Evolutionary conservation across 2,329 filamentous ascomycete species (phyloP), one percentile per base, ranked within the genome.

Genomic region (Dactylonectria estremocensis): DNA sequence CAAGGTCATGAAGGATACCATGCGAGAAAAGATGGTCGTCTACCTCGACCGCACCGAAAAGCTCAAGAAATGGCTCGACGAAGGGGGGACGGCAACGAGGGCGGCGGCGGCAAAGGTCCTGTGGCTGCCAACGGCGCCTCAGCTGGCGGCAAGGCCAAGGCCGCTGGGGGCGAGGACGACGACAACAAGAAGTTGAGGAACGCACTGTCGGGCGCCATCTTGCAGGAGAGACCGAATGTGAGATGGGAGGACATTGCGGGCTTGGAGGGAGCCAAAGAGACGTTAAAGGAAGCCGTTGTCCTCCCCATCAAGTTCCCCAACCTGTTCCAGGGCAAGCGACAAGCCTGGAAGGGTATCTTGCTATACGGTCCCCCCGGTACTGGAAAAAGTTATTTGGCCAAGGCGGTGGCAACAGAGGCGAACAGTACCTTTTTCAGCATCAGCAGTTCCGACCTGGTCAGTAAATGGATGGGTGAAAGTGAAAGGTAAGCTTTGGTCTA

Each of bases 391-490:
- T 98, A 98, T 81, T 86, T 99, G 61, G 96, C 96, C 69, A 99
- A 98, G 82, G 96, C 96, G 2, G 95, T 99, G 57, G 96, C 96
- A 60, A 99, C 96, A 18, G 96, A 99, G 83, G 96, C 96, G 66
- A 98, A 99, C 82, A 98, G 95, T 82, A 98, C 96, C 3, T 99
- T 99, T 80, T 99, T 99, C 88, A 98, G 95, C 78, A 95, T 99
- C 73, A 97, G 94, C 83, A 97, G 94, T 87, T 97, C 94, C 79
- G 96, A 99, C 80, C 82, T 99, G 81, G 96, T 99, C 68, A 97
- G 94, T 81, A 99, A 99, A 80, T 99, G 96, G 96, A 99, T 99
- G 96, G 96, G 96, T 85, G 96, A 99, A 83, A 97, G 93, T 86
- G 96, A 99, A 90, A 90, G 95, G 94, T 97, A 84, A 68, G 79